Evolutionary conservation across 805 yeast species (phyloP).

Genomic region (Teunomyces pallodes): DNA sequence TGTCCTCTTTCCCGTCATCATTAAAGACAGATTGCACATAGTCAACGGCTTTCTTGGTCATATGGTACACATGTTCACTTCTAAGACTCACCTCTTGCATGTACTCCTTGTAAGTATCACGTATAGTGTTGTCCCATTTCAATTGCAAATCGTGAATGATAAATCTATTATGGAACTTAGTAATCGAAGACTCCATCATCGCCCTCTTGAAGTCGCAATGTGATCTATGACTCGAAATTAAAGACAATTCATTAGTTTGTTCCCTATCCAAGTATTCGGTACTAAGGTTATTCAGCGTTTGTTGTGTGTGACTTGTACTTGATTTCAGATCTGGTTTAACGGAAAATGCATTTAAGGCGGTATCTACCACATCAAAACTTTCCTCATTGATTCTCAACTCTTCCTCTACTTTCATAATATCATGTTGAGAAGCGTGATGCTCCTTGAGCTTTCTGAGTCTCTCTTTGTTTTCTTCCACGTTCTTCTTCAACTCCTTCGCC

Average conservation of each 20-base stretch:
- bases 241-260: slow-evolving; percentile 21
- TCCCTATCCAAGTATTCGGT: slow-evolving; percentile 8
- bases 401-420: neutral
- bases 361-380: slow-evolving; percentile 20
- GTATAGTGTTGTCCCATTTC: slow-evolving; percentile 71
- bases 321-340: slow-evolving; percentile 1
- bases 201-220: slow-evolving; percentile 24
- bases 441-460: slow-evolving; percentile 9
- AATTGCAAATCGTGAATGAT: slow-evolving; percentile 69
- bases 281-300: neutral
- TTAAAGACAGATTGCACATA: slow-evolving; percentile 43
- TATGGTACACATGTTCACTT: slow-evolving; percentile 41
- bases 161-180: slow-evolving; percentile 62
- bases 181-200: slow-evolving; percentile 19
- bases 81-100: slow-evolving; percentile 44
- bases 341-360: slow-evolving; percentile 18
- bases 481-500: slow-evolving; percentile 10
- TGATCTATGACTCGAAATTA: slow-evolving; percentile 29
- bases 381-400: slow-evolving; percentile 28
- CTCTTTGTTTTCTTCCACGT: slow-evolving; percentile 14
- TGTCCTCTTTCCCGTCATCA: slow-evolving; percentile 13
- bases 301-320: neutral
- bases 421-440: neutral
- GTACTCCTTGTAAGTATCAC: slow-evolving; percentile 65
- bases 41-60: slow-evolving; percentile 50